Percentiles rank a stretch among this genome's conserved stretches.
These are phyloP conservation scores for Nicotiana tabacum DNA, from an alignment of 257 asterid species.

Conservation along the genomic window DNA sequence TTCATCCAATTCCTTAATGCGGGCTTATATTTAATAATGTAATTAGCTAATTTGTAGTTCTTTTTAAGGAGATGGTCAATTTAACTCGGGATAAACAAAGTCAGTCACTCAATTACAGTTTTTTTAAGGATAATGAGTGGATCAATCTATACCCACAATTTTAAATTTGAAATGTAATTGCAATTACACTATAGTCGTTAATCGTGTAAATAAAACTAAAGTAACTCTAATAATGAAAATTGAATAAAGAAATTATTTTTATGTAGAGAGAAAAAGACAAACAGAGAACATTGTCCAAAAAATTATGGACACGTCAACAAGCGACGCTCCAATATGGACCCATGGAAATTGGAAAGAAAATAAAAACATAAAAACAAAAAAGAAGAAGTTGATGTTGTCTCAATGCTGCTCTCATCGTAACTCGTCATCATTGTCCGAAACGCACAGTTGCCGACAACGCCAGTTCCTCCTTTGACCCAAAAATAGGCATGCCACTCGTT, in stretches of 20 bases:
- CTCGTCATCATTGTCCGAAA: background rate
- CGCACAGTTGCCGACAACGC: background rate
- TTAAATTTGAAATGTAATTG: too few species aligned
- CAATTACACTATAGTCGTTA: too few species aligned
- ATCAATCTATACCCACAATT: too few species aligned
- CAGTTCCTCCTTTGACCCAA: background rate
- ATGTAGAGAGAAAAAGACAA: background rate
- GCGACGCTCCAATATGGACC: background rate
- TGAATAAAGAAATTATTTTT: background rate
- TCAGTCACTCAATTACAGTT: too few species aligned
- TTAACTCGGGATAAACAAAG: too few species aligned
- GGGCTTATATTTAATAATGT: too few species aligned
- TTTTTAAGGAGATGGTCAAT: too few species aligned
- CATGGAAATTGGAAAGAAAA: background rate
- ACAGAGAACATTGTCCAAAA: background rate
- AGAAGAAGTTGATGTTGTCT: background rate
- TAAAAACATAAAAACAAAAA: background rate
- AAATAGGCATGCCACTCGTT: background rate
- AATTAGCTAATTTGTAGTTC: too few species aligned
- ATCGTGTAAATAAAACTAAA: too few species aligned
- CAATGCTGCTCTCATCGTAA: background rate
- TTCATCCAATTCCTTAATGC: too few species aligned
- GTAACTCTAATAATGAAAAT: too few species aligned
- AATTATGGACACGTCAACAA: slow-evolving; percentile 7
- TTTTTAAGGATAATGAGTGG: too few species aligned